Base-by-base conservation (phyloP, 2,329 filamentous ascomycete species). In the Trichoderma sp. region DNA sequence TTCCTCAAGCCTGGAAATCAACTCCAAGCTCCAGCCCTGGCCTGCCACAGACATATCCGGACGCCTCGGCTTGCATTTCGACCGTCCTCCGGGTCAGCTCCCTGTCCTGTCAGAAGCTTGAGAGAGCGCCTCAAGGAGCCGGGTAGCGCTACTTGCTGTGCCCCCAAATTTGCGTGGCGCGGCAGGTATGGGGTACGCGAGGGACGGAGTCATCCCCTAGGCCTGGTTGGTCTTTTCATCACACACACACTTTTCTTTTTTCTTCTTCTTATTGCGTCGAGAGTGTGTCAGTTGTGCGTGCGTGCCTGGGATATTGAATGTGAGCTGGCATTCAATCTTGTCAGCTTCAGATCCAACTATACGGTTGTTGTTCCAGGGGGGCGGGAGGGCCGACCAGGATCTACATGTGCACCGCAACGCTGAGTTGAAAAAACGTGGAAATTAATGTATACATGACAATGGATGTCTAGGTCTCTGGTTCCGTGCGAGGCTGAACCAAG, bases 21-120 rank as follows among this genome's bases (percentile, higher is more conserved):
- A 32, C 58, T 25, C 42, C 58, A 35, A 35, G 34, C 53, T 32
- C 42, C n/a, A 37, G 54, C 34, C 54, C 34, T 58, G 54, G 34
- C 59, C 59, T 63, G 59, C 45, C 59, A 52, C 42, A 29, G 35
- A 64, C 60, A 39, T 27, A 53, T 52, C 25, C 60, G 45, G 60
- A 22, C 48, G 42, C 48, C 59, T 68, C 66, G 66, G 66, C 59
- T 34, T 64, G 29, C 59, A 42, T 45, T 56, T 67, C 32, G 52
- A 19, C 66, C 66, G 66, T 39, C 13, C 39, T 48, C 59, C 66
- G 66, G 60, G 22, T 53, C 32, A 10, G 27, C 35, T 32, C 48
- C 60, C 60, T 54, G 63, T 37, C 35, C 53, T 66, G 63, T 58
- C 53, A 64, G 60, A 64, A 64, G 60, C 60, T 54, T 56, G 35